Conservation (phyloP, 202 grass and related monocot genomes). For the Hordeum pubiflorum region DNA sequence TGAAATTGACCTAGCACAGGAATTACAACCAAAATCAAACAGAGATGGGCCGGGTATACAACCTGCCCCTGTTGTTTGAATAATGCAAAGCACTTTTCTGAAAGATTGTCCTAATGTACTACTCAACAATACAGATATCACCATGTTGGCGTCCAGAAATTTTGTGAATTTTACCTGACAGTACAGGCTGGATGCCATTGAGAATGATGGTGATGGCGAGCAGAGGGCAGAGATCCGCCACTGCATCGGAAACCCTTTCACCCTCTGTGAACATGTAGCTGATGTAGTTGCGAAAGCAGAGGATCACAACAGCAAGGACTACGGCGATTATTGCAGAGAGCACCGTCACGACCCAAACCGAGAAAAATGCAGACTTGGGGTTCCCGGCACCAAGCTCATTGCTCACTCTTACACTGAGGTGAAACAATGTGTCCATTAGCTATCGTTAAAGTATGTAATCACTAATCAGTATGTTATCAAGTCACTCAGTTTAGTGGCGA, state of each 20-base stretch:
- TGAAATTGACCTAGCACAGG: too few species aligned
- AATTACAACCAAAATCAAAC: too few species aligned
- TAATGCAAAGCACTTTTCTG: not conserved
- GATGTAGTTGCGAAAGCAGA: slow-evolving; percentile 53
- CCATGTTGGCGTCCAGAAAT: not conserved
- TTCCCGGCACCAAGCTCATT: slow-evolving; percentile 80
- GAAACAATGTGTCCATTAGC: not conserved
- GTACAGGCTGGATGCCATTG: slow-evolving; percentile 80
- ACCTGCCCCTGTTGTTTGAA: not conserved
- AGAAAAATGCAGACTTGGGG: slow-evolving; percentile 63
- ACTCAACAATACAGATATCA: not conserved
- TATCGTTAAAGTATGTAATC: not conserved
- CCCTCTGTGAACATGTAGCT: slow-evolving; percentile 86
- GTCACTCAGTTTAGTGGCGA: not conserved
- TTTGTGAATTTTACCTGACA: slow-evolving; percentile 42
- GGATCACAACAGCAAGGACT: slow-evolving; percentile 38
- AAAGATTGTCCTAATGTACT: not conserved
- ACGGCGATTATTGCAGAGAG: slow-evolving; percentile 27
- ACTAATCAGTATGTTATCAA: too few species aligned
- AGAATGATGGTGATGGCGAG: slow-evolving; percentile 63
- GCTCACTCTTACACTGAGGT: slow-evolving; percentile 64
- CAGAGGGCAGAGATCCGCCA: slow-evolving; percentile 55
- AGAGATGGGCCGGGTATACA: too few species aligned
- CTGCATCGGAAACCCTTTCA: slow-evolving; percentile 50
- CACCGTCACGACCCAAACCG: slow-evolving; percentile 59